These are phyloP conservation scores for Musa beccarii DNA, from an alignment of 176 grass and related monocot genomes.

Conservation along the genomic window DNA sequence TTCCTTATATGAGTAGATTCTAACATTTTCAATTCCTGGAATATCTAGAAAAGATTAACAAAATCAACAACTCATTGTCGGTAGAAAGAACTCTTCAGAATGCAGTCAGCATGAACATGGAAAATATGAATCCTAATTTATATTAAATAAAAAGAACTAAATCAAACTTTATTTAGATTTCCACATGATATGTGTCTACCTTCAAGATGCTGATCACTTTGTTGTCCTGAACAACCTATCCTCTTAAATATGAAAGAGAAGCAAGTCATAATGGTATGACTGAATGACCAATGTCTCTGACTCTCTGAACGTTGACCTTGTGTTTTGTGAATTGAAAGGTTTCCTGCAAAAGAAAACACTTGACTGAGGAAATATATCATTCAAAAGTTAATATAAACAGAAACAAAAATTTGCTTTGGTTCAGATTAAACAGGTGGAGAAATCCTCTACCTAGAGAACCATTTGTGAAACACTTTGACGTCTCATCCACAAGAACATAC, in stretches of 20 bases:
- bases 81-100: neutral
- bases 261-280: neutral
- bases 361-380: too few relatives aligned
- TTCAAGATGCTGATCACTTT: neutral
- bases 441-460: too few relatives aligned
- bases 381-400: too few relatives aligned
- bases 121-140: neutral
- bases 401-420: too few relatives aligned
- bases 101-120: neutral
- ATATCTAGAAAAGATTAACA: conserved; percentile 1
- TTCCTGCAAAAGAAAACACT: too few relatives aligned
- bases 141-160: neutral
- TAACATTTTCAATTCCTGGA: neutral
- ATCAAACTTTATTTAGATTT: neutral
- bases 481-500: too few relatives aligned
- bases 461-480: too few relatives aligned
- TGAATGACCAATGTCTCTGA: neutral
- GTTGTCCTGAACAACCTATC: neutral
- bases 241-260: neutral
- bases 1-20: conserved; percentile 2
- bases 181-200: neutral
- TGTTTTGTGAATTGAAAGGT: too few relatives aligned
- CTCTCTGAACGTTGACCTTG: too few relatives aligned
- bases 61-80: neutral
- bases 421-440: too few relatives aligned